A percentile compares a stretch with the other conserved stretches of the same genome.
Conservation (phyloP, 139 green algal species). For the Chlamydomonas incerta region DNA sequence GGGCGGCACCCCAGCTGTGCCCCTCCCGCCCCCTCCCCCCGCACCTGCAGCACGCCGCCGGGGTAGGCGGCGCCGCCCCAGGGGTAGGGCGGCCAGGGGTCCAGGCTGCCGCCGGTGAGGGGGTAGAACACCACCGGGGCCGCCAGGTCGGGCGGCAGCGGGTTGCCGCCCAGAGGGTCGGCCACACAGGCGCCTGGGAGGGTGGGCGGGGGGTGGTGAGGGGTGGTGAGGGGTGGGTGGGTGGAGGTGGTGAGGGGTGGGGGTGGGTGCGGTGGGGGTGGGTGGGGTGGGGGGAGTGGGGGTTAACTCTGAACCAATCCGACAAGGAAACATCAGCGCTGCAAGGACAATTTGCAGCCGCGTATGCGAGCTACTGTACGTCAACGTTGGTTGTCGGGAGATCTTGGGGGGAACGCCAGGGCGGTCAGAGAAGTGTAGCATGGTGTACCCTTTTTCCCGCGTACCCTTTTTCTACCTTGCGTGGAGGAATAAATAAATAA, state of each 20-base stretch:
- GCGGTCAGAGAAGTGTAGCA: background rate
- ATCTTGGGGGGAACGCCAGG: background rate
- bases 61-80: conserved; percentile 3
- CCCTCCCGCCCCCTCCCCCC: background rate
- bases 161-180: conserved; percentile 39
- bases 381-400: too few relatives aligned
- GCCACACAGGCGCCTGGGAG: background rate
- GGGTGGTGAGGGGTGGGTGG: background rate
- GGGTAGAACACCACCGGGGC: conserved; percentile 34
- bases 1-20: too few relatives aligned
- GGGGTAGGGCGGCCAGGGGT: conserved; percentile 12
- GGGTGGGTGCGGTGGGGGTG: too few relatives aligned
- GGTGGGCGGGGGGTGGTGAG: background rate
- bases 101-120: conserved; percentile 8
- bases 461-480: too few relatives aligned
- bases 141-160: conserved; percentile 7
- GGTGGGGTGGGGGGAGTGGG: too few relatives aligned
- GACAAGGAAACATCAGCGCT: too few relatives aligned
- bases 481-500: too few relatives aligned
- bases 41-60: background rate
- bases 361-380: too few relatives aligned
- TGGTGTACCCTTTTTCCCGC: too few relatives aligned
- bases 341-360: too few relatives aligned
- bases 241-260: background rate
- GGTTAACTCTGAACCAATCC: too few relatives aligned